phyloP scores from a whole-genome alignment of 2,329 filamentous ascomycete genomes.

The Camillea tinctor region DNA sequence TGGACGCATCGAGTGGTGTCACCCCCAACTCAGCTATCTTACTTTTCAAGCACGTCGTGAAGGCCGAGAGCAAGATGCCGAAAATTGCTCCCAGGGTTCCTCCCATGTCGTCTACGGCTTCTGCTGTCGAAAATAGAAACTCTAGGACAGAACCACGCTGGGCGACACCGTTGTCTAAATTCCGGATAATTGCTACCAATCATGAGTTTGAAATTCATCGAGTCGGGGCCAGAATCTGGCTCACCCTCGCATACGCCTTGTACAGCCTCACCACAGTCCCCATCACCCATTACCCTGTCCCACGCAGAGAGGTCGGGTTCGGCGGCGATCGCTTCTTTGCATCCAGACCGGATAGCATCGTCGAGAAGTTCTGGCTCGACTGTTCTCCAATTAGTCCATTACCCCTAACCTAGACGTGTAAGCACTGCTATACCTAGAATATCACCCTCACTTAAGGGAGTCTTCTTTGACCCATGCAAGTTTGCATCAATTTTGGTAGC shows the following conservation, averaged over 20 bases:
- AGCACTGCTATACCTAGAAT: too few species aligned
- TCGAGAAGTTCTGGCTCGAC: conserved; percentile 31
- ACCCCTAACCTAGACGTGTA: not conserved
- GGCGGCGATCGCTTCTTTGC: conserved; percentile 34
- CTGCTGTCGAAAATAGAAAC: conserved; percentile 29
- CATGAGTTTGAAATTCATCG: too few species aligned
- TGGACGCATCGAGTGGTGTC: not conserved
- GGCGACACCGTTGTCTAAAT: conserved; percentile 29
- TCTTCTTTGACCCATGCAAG: too few species aligned
- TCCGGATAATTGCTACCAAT: conserved; percentile 25
- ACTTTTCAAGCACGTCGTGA: conserved; percentile 16
- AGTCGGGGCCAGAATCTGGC: too few species aligned
- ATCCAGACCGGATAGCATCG: conserved; percentile 27
- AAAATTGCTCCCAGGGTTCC: conserved; percentile 36
- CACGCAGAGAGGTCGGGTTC: conserved; percentile 34
- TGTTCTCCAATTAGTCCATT: conserved; percentile 15
- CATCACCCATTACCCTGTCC: conserved; percentile 36
- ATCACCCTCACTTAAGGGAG: too few species aligned
- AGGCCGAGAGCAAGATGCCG: conserved; percentile 30
- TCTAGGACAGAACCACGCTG: conserved; percentile 32
- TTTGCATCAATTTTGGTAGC: too few species aligned
- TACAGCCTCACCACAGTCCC: conserved; percentile 34
- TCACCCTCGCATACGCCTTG: conserved; percentile 22
- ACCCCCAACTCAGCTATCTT: not conserved
- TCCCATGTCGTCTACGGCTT: conserved; percentile 38